phyloP scores from a whole-genome alignment of 257 asterid genomes.

The Solanum paucissectum region DNA sequence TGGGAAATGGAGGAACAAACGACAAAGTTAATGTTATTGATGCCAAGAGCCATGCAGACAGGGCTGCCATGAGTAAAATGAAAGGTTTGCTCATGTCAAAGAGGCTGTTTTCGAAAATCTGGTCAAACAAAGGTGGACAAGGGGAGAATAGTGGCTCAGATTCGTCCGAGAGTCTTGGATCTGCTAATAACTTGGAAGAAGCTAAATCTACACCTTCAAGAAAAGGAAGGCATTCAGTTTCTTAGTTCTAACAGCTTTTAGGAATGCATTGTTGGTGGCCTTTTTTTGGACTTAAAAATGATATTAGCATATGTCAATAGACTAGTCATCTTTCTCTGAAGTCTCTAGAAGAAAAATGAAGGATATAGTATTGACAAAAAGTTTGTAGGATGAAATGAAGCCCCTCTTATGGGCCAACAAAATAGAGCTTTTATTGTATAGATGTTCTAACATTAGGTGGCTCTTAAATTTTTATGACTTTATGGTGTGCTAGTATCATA shows the following conservation, averaged over 20 bases:
- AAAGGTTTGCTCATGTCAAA: conserved; percentile 61
- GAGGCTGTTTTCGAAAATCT: conserved; percentile 68
- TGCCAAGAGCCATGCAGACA: conserved; percentile 27
- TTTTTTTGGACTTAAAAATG: neutral
- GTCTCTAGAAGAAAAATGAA: conserved; percentile 8
- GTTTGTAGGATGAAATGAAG: neutral
- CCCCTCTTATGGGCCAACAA: neutral
- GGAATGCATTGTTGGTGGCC: neutral
- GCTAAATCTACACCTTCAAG: conserved; percentile 58
- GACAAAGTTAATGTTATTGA: conserved; percentile 34
- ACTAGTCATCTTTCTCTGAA: conserved; percentile 3
- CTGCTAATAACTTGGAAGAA: conserved; percentile 52
- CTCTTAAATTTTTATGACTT: neutral
- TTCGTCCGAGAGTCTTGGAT: conserved; percentile 81
- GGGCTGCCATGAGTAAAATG: conserved; percentile 52
- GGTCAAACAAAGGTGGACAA: conserved; percentile 62
- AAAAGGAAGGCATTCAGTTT: conserved; percentile 77
- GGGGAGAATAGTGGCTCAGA: conserved; percentile 84
- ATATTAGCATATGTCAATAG: conserved; percentile 5
- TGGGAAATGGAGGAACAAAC: conserved; percentile 40
- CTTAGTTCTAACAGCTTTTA: conserved; percentile 25
- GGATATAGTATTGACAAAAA: conserved; percentile 15
- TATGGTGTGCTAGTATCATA: neutral
- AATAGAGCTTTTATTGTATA: neutral
- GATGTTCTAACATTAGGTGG: neutral